Evolutionary conservation across 805 yeast species (phyloP).

Genomic region (Debaryomyces prosopidis): DNA sequence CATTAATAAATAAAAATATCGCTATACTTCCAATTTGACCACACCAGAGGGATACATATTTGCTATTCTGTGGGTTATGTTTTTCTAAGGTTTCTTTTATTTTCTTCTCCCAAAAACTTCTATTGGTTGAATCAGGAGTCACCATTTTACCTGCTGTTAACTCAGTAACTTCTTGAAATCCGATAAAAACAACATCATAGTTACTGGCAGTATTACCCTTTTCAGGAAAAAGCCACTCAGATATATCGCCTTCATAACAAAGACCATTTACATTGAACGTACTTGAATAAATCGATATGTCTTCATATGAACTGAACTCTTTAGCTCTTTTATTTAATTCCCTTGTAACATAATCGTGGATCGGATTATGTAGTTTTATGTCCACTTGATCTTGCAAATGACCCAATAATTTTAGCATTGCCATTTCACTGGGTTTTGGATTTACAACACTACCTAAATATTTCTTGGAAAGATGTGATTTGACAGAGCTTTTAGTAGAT

Average conservation of each 20-base stretch:
- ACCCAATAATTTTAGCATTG: conserved; percentile 51
- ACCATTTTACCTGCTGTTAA: conserved; percentile 81
- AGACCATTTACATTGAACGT: conserved; percentile 59
- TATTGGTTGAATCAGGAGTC: conserved; percentile 65
- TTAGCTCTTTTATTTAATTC: conserved; percentile 40
- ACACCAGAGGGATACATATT: conserved; percentile 62
- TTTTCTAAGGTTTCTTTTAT: conserved; percentile 49
- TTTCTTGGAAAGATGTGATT: conserved; percentile 36
- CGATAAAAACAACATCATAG: conserved; percentile 77
- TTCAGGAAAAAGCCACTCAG: conserved; percentile 47
- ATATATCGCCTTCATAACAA: conserved; percentile 41
- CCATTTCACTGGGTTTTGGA: conserved; percentile 37
- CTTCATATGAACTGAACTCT: conserved; percentile 41
- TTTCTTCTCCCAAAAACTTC: conserved; percentile 65
- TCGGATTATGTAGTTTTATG: conserved; percentile 50
- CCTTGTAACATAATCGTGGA: conserved; percentile 50
- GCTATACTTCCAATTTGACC: conserved; percentile 88
- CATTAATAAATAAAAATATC: conserved; percentile 64
- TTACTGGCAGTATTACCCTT: conserved; percentile 19
- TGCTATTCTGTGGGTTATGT: conserved; percentile 32
- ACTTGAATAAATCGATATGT: conserved; percentile 45
- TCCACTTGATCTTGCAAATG: conserved; percentile 45
- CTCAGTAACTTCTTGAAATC: conserved; percentile 84
- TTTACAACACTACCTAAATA: conserved; percentile 44
- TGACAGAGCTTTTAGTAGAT: conserved; percentile 30